Base-by-base conservation (phyloP, 768 basidiomycete genomes). In the Boletus subparvulus region DNA sequence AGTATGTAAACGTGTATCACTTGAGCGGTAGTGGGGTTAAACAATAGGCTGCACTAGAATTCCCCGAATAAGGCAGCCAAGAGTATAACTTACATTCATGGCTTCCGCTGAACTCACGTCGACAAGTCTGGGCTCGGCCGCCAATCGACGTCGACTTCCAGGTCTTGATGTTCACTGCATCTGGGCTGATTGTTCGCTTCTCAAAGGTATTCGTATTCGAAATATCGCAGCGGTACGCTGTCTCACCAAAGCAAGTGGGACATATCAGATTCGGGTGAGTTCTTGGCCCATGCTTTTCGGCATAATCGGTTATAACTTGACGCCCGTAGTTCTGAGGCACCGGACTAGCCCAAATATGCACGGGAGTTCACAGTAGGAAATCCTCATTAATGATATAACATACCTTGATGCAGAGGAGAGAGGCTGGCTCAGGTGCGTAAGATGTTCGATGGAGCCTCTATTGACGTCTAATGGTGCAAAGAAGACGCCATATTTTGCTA, bases 131-230 rank as follows among this genome's bases (percentile, higher is more conserved):
- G 97, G 94, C 95, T 3, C 80, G 97, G 52, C 97, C 97, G 17
- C 97, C 97, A 8, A 98, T 99, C 67, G 92, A 96, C 63, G 87
- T 98, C 60, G 97, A 99, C 73, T 99, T 99, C 75, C 94, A 95
- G 76, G 97, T 99, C 55, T 80, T 99, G 63, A 99, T 99, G 97
- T 93, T 98, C 74, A 98, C 97, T 0, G 82, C 97, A 12, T 98
- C 96, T 13, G 97, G 97, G 3, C 72, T 99, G 65, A 89, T 96
- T 49, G 97, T 99, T 42, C 84, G 96, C 51, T 99, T 98, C 81
- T 75, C 98, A 68, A 98, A 98, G 72, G 96, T 99, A 17, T 98
- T 98, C 63, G 97, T 21, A 21, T 21, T 21, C 21, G 98, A 78
- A 97, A 93, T 98, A 98, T 69, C 86, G 93, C 61, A 94, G 92